Evolutionary conservation across 257 asterid genomes (phyloP).

Genomic region (Fraxinus americana): DNA sequence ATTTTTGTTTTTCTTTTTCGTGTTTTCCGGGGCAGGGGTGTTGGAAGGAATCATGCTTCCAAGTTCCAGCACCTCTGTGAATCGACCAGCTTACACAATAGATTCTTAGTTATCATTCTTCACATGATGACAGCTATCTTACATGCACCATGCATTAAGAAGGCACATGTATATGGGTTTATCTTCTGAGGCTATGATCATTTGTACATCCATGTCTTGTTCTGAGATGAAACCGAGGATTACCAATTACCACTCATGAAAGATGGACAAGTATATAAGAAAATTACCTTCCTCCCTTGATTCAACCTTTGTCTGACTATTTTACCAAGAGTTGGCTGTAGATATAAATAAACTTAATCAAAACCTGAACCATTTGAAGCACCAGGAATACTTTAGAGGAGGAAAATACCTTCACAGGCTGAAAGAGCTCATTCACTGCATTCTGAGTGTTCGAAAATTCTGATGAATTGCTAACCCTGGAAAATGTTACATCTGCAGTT

Average conservation of each 20-base stretch:
- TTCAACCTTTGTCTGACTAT: slow-evolving; percentile 75
- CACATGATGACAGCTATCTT: too few species aligned
- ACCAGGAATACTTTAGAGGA: not conserved
- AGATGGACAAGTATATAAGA: slow-evolving; percentile 7
- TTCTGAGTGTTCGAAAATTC: slow-evolving; percentile 63
- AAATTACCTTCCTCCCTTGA: slow-evolving; percentile 88
- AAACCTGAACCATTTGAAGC: slow-evolving; percentile 10
- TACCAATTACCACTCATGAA: slow-evolving; percentile 9
- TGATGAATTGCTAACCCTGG: slow-evolving; percentile 43
- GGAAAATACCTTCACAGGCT: slow-evolving; percentile 64
- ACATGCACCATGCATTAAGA: too few species aligned
- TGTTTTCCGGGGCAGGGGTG: too few species aligned
- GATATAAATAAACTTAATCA: slow-evolving; percentile 5
- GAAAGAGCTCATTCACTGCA: slow-evolving; percentile 80
- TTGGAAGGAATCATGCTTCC: too few species aligned
- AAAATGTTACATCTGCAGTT: slow-evolving; percentile 35
- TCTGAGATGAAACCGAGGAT: too few species aligned
- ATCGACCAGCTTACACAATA: too few species aligned
- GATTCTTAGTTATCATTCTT: too few species aligned
- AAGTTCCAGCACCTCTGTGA: too few species aligned
- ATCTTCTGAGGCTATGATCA: too few species aligned
- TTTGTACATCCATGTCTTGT: too few species aligned
- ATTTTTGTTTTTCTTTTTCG: too few species aligned
- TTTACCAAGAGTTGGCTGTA: slow-evolving; percentile 86
- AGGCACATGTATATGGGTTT: too few species aligned